Conservation (phyloP, 1,284 basidiomycete genomes). For the Pyrrhoderma lamaoense region DNA sequence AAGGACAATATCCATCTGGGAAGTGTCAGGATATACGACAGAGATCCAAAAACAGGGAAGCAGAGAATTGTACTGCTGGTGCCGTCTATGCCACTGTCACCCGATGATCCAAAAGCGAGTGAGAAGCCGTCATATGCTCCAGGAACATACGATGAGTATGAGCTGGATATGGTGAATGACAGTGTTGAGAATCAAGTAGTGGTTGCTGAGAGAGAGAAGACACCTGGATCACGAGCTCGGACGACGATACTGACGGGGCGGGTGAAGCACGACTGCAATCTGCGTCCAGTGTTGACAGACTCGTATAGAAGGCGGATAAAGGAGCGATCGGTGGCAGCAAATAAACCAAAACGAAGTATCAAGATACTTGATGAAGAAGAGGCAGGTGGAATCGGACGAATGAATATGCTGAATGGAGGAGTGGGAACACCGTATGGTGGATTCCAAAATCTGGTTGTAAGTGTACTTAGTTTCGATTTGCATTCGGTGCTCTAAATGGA, state of each 20-base stretch:
- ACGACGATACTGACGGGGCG: constrained; percentile 69
- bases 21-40: constrained; percentile 64
- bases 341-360: constrained; percentile 53
- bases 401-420: constrained; percentile 51
- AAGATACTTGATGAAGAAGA: constrained; percentile 53
- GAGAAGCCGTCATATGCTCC: constrained; percentile 28
- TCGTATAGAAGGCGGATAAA: constrained; percentile 59
- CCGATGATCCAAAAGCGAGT: constrained; percentile 18
- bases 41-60: constrained; percentile 35
- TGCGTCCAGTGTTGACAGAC: constrained; percentile 57
- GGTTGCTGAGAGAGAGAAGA: constrained; percentile 67
- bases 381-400: constrained; percentile 53
- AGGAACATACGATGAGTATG: constrained; percentile 49
- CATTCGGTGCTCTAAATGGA: neutral
- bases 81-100: constrained; percentile 40
- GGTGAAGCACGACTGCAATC: constrained; percentile 67
- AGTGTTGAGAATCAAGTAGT: constrained; percentile 71
- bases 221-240: constrained; percentile 50
- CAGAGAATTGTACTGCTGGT: constrained; percentile 63
- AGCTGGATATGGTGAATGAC: constrained; percentile 72
- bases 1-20: constrained; percentile 62
- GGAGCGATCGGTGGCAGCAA: constrained; percentile 51
- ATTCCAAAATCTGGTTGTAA: constrained; percentile 57
- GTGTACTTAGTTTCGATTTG: constrained; percentile 23
- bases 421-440: constrained; percentile 25